A percentile compares a stretch with the other conserved stretches of the same genome.
Evolutionary conservation across 805 yeast species (phyloP).

Genomic region (Sugiyamaella marilandica): DNA sequence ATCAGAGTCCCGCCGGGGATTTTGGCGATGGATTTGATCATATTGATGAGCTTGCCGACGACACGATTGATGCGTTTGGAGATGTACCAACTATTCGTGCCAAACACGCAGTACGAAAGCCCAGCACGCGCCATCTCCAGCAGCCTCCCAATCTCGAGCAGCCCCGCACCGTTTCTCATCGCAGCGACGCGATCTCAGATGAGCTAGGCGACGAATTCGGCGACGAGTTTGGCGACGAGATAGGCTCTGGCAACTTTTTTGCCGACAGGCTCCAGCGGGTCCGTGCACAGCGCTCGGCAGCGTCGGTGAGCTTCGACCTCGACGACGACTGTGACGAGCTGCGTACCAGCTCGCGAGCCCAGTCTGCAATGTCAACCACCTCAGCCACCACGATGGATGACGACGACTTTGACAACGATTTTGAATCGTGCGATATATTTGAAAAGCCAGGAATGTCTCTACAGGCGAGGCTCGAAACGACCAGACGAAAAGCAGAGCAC

Average conservation of each 20-base stretch:
- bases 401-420: slow-evolving; percentile 11
- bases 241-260: background rate
- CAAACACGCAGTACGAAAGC: background rate
- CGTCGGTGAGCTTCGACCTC: background rate
- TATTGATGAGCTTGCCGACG: background rate
- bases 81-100: slow-evolving; percentile 1
- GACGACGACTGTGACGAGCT: background rate
- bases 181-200: background rate
- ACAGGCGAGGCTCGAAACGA: slow-evolving; percentile 8
- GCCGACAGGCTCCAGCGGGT: slow-evolving; percentile 2
- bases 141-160: background rate
- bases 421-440: slow-evolving; percentile 11
- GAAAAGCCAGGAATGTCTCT: slow-evolving; percentile 9
- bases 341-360: background rate
- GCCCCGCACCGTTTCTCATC: background rate
- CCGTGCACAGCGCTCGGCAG: background rate
- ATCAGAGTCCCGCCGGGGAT: background rate
- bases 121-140: background rate
- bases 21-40: background rate
- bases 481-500: slow-evolving; percentile 10
- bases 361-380: background rate
- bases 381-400: slow-evolving; percentile 4
- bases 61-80: slow-evolving; percentile 2
- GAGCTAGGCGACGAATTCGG: slow-evolving; percentile 14
- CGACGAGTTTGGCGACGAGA: slow-evolving; percentile 2